A percentile compares a stretch with the other conserved stretches of the same genome.
Evolutionary conservation across 2,329 filamentous ascomycete species (phyloP).

Genomic region (Colletotrichum agaves): DNA sequence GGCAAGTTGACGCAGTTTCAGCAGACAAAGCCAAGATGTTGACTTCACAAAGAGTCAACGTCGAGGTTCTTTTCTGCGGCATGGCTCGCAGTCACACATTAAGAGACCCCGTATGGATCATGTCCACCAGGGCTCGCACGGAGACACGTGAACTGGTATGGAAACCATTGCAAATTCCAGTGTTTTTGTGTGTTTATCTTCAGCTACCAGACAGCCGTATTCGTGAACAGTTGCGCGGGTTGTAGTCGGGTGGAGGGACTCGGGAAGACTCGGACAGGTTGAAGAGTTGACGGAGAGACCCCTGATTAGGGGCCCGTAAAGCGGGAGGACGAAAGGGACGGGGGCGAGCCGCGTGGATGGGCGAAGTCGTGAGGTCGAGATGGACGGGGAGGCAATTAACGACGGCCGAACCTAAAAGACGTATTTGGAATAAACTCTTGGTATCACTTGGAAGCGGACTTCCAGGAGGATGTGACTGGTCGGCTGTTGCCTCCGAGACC

Average conservation of each 20-base stretch:
- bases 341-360: conserved; percentile 18
- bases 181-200: conserved; percentile 41
- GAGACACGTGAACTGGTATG: conserved; percentile 34
- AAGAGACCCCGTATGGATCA: conserved; percentile 19
- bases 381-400: conserved; percentile 67
- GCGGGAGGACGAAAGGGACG: conserved; percentile 24
- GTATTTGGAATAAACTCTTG: conserved; percentile 77
- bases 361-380: conserved; percentile 26
- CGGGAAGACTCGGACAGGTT: conserved; percentile 37
- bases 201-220: conserved; percentile 41
- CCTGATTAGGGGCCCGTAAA: conserved; percentile 16
- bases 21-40: background rate
- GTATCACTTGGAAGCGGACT: conserved; percentile 71
- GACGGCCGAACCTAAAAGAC: conserved; percentile 94
- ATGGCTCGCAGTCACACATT: conserved; percentile 35
- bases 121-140: conserved; percentile 26
- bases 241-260: conserved; percentile 36
- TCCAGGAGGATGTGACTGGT: conserved; percentile 74
- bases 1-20: background rate
- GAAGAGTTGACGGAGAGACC: conserved; percentile 29
- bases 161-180: conserved; percentile 39
- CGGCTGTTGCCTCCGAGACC: conserved; percentile 76
- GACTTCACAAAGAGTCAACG: background rate
- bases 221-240: conserved; percentile 39
- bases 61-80: background rate